Evolutionary conservation across 345 rosid genomes (phyloP).

Genomic region (Passiflora organensis): DNA sequence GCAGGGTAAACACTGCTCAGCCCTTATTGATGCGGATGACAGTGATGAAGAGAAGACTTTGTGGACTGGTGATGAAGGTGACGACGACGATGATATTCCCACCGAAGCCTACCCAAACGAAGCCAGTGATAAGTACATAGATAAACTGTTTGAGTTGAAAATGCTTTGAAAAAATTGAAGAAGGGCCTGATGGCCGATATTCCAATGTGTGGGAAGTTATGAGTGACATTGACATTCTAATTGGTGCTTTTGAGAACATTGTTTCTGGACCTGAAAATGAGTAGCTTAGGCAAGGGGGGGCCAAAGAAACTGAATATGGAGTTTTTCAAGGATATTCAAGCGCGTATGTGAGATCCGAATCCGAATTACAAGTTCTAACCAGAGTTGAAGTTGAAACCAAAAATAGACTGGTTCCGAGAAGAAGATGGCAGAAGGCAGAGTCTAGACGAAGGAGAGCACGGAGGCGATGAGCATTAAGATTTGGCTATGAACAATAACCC

Average conservation of each 20-base stretch:
- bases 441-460: conserved; percentile 84
- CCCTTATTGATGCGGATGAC: conserved; percentile 72
- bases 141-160: conserved; percentile 89
- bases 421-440: conserved; percentile 84
- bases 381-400: conserved; percentile 80
- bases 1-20: conserved; percentile 65
- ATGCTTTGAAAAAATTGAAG: conserved; percentile 83
- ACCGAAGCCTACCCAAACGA: conserved; percentile 73
- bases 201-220: conserved; percentile 90
- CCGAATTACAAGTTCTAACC: conserved; percentile 80
- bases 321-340: conserved; percentile 94
- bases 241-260: conserved; percentile 86
- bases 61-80: conserved; percentile 91
- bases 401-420: conserved; percentile 77
- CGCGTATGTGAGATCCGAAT: conserved; percentile 92
- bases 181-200: conserved; percentile 93
- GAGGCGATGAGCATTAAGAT: conserved; percentile 54
- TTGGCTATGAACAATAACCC: no score
- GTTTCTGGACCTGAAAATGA: conserved; percentile 90
- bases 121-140: conserved; percentile 68
- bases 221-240: conserved; percentile 78
- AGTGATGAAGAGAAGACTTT: conserved; percentile 90
- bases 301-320: conserved; percentile 84
- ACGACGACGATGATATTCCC: conserved; percentile 72
- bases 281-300: conserved; percentile 88